Evolutionary conservation across 441 rosid species (phyloP), one percentile per base, ranked within the genome.

Genomic region (Jatropha podagrica): DNA sequence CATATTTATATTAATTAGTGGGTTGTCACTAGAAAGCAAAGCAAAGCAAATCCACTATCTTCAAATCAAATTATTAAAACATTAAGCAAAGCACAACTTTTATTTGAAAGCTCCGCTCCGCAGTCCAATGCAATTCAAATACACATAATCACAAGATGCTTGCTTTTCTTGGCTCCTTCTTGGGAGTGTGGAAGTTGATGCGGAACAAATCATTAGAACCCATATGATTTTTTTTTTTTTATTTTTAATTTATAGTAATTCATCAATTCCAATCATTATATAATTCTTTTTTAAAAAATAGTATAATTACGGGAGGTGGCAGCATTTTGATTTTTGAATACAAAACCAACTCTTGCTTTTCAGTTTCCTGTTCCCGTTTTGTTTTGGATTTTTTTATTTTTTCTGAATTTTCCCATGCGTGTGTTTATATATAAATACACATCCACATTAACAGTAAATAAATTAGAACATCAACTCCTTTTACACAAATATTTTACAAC

Each of bases 131-230:
- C 60, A 65, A 54, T 71, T 71, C 38, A 49, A 72, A 70, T 69
- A 56, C 60, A 55, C n/a, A 51, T 76, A 71, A 56, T 32, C 17
- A 15, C 15, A 17, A 62, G 51, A 64, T 80, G 74, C 79, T 73
- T 40, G 74, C 79, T 73, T 40, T 75, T 23, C 48, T 61, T 12
- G 48, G 17, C 68, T 60, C 72, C 49, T 64, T 58, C 38, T 23
- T 20, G 72, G 32, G 20, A 58, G 37, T 63, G 71, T 49, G 74
- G 79, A 76, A 32, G 80, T 14, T 52, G 79, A 72, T 51, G 59
- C 54, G 78, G 77, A 76, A 44, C 72, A 76, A 78, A 77, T 77
- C 77, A 75, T 74, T 71, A 49, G 32, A 67, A 44, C 55, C 61
- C 81, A 56, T 61, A 40, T 42, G 58, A 23, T 23, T 23, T 23